Percentiles rank a stretch among this genome's conserved stretches.
These are phyloP conservation scores for Solanum sejunctum DNA, from an alignment of 257 asterid species.

Conservation along the genomic window DNA sequence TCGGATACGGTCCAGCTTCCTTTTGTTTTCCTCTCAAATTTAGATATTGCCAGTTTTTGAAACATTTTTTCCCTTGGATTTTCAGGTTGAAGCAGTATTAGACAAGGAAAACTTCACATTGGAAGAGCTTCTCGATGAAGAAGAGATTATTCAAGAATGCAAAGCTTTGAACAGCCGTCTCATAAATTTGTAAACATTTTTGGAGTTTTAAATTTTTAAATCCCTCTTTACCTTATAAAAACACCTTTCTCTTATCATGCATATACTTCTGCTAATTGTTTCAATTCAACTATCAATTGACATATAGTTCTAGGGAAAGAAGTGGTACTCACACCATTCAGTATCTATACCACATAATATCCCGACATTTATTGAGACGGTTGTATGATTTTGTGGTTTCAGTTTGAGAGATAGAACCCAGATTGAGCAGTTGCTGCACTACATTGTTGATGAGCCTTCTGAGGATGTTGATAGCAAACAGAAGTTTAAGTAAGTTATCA, in stretches of 20 bases:
- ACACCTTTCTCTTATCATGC: background rate
- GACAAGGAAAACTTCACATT: conserved; percentile 80
- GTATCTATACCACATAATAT: background rate
- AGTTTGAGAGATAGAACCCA: conserved; percentile 91
- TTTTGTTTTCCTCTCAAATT: background rate
- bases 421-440: conserved; percentile 76
- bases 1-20: background rate
- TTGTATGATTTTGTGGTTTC: conserved; percentile 13
- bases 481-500: conserved; percentile 64
- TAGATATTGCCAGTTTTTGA: background rate
- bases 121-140: conserved; percentile 98
- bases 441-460: conserved; percentile 72
- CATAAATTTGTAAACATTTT: conserved; percentile 62
- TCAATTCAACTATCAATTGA: background rate
- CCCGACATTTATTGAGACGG: background rate
- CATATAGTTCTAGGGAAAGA: background rate
- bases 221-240: background rate
- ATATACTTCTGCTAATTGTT: background rate
- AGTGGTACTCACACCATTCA: background rate
- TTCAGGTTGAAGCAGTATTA: conserved; percentile 83
- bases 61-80: background rate
- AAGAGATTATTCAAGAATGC: conserved; percentile 99
- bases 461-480: conserved; percentile 84
- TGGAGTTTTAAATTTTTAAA: background rate
- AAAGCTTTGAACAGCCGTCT: conserved; percentile 94